Base-by-base conservation (phyloP, 2,329 filamentous ascomycete genomes). In the Microascus cirrosus region DNA sequence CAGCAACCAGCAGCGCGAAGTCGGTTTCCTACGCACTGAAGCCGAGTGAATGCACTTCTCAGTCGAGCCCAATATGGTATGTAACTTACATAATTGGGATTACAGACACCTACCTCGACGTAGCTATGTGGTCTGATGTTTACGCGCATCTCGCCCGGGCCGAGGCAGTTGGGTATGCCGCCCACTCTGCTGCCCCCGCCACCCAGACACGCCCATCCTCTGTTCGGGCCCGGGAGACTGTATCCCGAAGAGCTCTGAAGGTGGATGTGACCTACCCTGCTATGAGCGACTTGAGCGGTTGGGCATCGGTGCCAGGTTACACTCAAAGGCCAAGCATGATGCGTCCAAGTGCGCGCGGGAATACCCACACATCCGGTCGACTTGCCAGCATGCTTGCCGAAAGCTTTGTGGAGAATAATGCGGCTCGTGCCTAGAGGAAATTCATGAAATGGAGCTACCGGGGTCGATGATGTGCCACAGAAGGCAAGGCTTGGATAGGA, bases 71-170 rank as follows among this genome's bases (percentile, higher is more conserved):
- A 85, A 1, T 72, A 87, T 57, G 79, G 74, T 0, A 67, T 91
- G n/a, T 79, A 90, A 20, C 73, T 92, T 61, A 79, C n/a, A n/a
- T n/a, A n/a, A n/a, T 90, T 51, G 86, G 87, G 0, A 89, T 89
- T 64, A 76, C 82, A 56, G 70, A 80, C 0, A 91, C 87, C 0
- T 90, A 77, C 61, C 74, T 74, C 25, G 84, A 83, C 63, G 84
- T 83, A 1, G 74, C 73, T 36, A 67, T 64, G n/a, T 67, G 67
- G 1, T 60, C 62, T 2, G 67, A 73, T 0, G 68, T 79, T 0
- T 90, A 86, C 86, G 62, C 62, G 0, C 74, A 76, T 0, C 63
- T 90, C 22, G 81, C 79, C 54, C 62, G 70, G 0, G 71, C 75
- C 1, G 71, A 72, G 0, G 75, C 79, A 50, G 62, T 89, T 0